Evolutionary conservation across 768 basidiomycete genomes (phyloP).

Genomic region (Obba rivulosa): DNA sequence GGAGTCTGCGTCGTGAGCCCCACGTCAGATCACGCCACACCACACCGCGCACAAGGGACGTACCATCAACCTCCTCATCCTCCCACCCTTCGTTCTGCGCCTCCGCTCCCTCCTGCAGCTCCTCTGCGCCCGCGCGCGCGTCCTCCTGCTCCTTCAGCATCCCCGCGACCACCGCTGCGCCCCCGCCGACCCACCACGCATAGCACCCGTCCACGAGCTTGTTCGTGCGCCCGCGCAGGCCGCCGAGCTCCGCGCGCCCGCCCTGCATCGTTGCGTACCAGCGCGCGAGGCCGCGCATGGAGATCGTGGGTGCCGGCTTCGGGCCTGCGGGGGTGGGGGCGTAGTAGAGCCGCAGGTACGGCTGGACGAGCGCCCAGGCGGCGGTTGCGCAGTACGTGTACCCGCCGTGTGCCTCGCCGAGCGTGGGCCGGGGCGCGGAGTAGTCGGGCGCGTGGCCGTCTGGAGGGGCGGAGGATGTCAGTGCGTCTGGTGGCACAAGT

Average conservation of each 20-base stretch:
- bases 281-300: constrained; percentile 56
- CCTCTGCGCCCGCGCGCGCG: constrained; percentile 6
- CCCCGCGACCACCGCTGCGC: constrained; percentile 70
- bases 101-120: constrained; percentile 3
- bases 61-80: constrained; percentile 59
- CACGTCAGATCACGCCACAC: not conserved
- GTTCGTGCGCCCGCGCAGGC: constrained; percentile 91
- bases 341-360: constrained; percentile 34
- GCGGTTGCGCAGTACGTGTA: constrained; percentile 94
- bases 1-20: constrained; percentile 28
- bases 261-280: constrained; percentile 92
- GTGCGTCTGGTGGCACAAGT: too few species aligned
- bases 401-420: constrained; percentile 97
- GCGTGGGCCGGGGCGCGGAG: constrained; percentile 54
- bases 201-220: constrained; percentile 99
- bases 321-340: constrained; percentile 1
- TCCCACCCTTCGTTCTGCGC: not conserved
- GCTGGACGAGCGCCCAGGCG: constrained; percentile 72
- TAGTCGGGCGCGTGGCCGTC: constrained; percentile 14
- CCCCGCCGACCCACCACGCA: constrained; percentile 98
- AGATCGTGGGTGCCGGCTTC: constrained; percentile 37
- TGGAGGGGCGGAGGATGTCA: too few species aligned
- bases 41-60: constrained; percentile 8
- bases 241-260: constrained; percentile 74
- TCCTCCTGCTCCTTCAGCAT: constrained; percentile 22